Percentiles rank a stretch among this genome's conserved stretches.
Conservation (phyloP, 768 basidiomycete species). For the Hysterangium stoloniferum region DNA sequence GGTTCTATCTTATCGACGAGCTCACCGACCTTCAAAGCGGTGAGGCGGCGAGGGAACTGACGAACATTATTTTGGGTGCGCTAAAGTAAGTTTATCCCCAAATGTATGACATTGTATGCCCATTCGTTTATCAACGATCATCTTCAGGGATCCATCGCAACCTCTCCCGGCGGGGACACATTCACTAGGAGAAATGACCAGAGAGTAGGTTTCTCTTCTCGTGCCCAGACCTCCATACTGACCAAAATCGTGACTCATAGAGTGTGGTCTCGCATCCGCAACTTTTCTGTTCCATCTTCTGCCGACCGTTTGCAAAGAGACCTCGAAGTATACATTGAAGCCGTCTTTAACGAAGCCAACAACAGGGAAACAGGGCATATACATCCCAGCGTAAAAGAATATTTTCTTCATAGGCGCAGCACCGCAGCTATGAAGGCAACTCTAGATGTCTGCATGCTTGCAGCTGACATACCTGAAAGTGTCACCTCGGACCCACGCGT, state of each 20-base stretch:
- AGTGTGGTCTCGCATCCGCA: neutral
- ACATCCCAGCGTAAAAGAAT: conserved; percentile 1
- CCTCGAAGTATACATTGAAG: conserved; percentile 1
- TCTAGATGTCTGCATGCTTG: neutral
- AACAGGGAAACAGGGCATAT: neutral
- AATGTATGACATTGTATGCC: neutral
- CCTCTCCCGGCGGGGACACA: neutral
- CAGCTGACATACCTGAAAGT: neutral
- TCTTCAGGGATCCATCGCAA: neutral
- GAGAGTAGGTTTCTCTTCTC: neutral
- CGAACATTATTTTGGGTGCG: neutral
- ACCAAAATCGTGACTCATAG: too few species aligned
- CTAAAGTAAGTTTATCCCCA: neutral
- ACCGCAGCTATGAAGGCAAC: neutral
- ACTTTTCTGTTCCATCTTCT: neutral
- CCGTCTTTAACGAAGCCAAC: conserved; percentile 3
- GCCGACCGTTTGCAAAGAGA: neutral
- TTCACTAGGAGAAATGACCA: neutral
- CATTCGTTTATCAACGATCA: neutral
- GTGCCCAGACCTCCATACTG: neutral
- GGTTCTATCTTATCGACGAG: conserved; percentile 26
- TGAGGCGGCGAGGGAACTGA: neutral
- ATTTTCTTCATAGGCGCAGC: conserved; percentile 1
- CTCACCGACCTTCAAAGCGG: conserved; percentile 21
- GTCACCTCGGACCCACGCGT: neutral